phyloP scores from a whole-genome alignment of 257 asterid genomes.

The Petunia secreta region DNA sequence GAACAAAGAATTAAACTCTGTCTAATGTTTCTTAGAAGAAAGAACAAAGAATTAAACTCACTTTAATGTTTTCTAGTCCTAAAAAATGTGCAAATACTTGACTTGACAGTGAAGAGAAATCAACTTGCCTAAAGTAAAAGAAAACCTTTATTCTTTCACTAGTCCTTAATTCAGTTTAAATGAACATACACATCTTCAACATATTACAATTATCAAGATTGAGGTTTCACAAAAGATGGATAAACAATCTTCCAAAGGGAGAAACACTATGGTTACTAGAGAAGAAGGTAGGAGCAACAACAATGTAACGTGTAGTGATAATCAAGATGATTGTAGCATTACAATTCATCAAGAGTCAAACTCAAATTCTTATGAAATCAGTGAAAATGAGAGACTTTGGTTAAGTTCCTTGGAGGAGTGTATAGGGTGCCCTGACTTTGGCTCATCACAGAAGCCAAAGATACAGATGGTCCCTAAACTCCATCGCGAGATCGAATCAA shows the following conservation, averaged over 20 bases:
- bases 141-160: neutral
- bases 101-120: slow-evolving; percentile 1
- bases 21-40: too few relatives aligned
- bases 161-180: neutral
- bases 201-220: neutral
- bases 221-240: neutral
- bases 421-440: neutral
- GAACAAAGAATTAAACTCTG: too few relatives aligned
- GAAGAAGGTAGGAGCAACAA: neutral
- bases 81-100: neutral
- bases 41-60: too few relatives aligned
- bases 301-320: neutral
- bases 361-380: slow-evolving; percentile 1
- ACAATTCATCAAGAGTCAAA: neutral
- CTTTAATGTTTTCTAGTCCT: too few relatives aligned
- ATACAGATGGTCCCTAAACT: neutral
- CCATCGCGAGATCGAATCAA: neutral
- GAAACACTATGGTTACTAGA: neutral
- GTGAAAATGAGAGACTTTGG: neutral
- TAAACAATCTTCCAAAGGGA: neutral
- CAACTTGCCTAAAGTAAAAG: neutral
- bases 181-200: too few relatives aligned
- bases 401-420: neutral
- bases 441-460: neutral
- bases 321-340: neutral